Base-by-base conservation (phyloP, 2,329 filamentous ascomycete species). In the Diplodia sapinea region DNA sequence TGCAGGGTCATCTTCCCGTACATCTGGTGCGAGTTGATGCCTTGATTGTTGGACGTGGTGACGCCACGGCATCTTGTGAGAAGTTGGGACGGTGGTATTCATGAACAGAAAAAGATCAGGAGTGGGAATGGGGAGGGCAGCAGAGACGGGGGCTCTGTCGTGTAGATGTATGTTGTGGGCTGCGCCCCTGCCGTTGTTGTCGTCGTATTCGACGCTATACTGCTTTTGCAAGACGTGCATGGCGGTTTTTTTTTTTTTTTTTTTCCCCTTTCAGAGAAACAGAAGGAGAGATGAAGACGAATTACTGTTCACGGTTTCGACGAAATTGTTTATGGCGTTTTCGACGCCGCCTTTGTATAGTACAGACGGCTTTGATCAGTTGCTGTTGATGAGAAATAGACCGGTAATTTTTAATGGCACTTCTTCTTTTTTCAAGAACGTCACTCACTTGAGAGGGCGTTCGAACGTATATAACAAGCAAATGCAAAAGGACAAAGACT, bases 1-100 rank as follows among this genome's bases (percentile, higher is more conserved):
- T 91, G 89, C 72, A 82, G 90, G 61, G 92, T 96, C 15, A 94
- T 97, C 74, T 82, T 95, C 72, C 93, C 93, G 3, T 92, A 93
- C 72, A 88, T 96, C 75, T 88, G 88, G 76, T 85, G 86, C 40
- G 92, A 96, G 81, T 72, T 89, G 66, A 81, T 77, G 74, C 33
- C 68, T 64, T 79, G 36, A 67, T 33, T 29, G n/a, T 1, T 43
- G 13, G 13, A 17, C 2, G 38, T 43, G 6, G 38, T 17, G 38
- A 15, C 26, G 26, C 26, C 26, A 26, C 26, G 4, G 26, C 26
- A 26, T 26, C 26, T 26, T 26, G 26, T 26, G 38, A 15, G 17
- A 15, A 7, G 13, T 43, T 13, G 6, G 15, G 38, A 7, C 5
- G 17, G 38, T 26, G 26, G 26, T 26, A 4, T 26, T 26, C 26